A percentile compares a stretch with the other conserved stretches of the same genome.
Evolutionary conservation across 2,329 filamentous ascomycete species (phyloP).

Genomic region (Sclerotinia subarctica): DNA sequence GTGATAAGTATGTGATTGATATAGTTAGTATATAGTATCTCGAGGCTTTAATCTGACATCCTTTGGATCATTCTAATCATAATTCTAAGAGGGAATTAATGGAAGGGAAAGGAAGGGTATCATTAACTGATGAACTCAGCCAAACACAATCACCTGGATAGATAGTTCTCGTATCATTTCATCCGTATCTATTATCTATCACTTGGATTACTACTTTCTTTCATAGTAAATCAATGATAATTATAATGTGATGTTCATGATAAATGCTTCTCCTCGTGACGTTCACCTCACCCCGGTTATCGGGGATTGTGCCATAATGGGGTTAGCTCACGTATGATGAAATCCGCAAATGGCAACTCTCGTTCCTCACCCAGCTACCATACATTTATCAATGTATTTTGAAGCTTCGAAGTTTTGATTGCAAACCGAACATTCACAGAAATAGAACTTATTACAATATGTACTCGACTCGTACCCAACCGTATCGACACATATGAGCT

Average conservation of each 20-base stretch:
- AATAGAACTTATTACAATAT: not conserved
- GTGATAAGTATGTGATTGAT: not conserved
- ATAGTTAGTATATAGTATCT: not conserved
- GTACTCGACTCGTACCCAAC: not conserved
- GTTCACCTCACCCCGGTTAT: constrained; percentile 9
- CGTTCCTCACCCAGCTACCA: not conserved
- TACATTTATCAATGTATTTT: not conserved
- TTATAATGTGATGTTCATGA: not conserved
- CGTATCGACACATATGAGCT: not conserved
- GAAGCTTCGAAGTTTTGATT: not conserved
- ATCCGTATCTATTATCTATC: too few relatives aligned
- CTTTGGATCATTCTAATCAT: not conserved
- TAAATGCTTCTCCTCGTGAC: not conserved
- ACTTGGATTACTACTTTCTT: not conserved
- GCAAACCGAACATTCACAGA: not conserved
- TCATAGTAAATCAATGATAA: not conserved
- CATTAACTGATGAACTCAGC: not conserved
- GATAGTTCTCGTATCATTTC: not conserved
- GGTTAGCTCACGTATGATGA: constrained; percentile 14
- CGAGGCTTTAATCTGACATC: not conserved
- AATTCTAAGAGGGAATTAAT: not conserved
- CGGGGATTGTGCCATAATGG: constrained; percentile 1
- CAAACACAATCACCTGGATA: too few relatives aligned
- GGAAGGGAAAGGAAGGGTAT: not conserved
- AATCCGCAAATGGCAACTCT: constrained; percentile 7